Base-by-base conservation (phyloP, 2,329 filamentous ascomycete species). In the Salinomyces thailandicus region DNA sequence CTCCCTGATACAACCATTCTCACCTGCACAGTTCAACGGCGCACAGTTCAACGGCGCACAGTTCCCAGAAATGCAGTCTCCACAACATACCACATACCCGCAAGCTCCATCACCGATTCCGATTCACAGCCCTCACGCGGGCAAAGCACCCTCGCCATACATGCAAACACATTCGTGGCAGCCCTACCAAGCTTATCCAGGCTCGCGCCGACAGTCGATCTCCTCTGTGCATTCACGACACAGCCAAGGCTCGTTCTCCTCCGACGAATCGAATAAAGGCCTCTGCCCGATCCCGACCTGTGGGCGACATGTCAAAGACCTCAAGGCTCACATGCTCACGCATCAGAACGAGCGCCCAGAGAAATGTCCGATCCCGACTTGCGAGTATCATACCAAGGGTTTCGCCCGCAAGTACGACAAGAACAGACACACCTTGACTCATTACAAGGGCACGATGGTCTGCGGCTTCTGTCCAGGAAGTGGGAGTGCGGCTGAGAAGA, bases 371-470 rank as follows among this genome's bases (percentile, higher is more conserved):
- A 94, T 94, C 49, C 71, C 81, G 39, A 91, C 79, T 0, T 95
- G 87, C 67, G 85, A 93, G 54, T 95, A 94, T 62, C 81, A 93
- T 66, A 67, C 74, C 54, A 94, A 94, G 63, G 87, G 87, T 3
- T 95, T 95, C 55, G 86, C 87, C 8, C 74, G 87, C 51, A 94
- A 94, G 63, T 95, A 95, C 58, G 87, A 95, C 68, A 93, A 93
- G 72, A 94, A 94, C 64, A 71, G 87, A 30, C 87, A 95, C 60
- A 93, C 86, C 4, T 63, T 94, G 44, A 95, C 87, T 4, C 87
- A 95, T 60, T 95, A 94, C 73, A 94, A 94, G 65, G 87, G 87
- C 27, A 94, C 84, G 33, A 94, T 94, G 87, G 85, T 94, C 16
- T 95, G 87, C 57, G 86, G 85, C 18, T 95, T 94, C 66, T 94